These are phyloP conservation scores for Porpolomopsis calyptriformis DNA, from an alignment of 768 basidiomycete species.

Conservation along the genomic window DNA sequence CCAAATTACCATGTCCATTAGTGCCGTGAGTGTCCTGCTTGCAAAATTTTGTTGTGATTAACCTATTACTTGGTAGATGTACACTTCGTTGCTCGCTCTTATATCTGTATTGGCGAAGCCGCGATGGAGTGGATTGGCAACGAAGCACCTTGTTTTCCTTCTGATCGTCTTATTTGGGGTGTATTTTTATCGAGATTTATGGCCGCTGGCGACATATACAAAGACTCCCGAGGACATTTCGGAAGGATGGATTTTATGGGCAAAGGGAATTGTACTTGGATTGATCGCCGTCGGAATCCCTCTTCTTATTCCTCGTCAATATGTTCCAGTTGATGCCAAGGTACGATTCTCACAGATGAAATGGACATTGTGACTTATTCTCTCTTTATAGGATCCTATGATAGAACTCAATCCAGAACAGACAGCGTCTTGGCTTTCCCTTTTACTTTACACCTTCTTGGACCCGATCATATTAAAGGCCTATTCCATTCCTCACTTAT, in stretches of 20 bases:
- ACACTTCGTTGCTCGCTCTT: constrained; percentile 30
- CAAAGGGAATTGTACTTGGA: constrained; percentile 33
- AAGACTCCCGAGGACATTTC: constrained; percentile 32
- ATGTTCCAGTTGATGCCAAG: constrained; percentile 43
- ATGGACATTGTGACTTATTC: background rate
- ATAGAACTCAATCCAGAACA: constrained; percentile 37
- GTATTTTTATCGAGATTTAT: constrained; percentile 46
- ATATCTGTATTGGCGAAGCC: constrained; percentile 25
- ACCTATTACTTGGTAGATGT: constrained; percentile 28
- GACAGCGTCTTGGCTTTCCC: constrained; percentile 36
- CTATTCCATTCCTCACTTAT: constrained; percentile 35
- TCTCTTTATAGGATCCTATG: constrained; percentile 22
- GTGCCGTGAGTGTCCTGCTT: too few relatives aligned
- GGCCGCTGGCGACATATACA: constrained; percentile 43
- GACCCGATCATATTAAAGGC: constrained; percentile 41
- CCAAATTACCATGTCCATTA: constrained; percentile 22
- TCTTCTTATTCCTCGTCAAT: constrained; percentile 38
- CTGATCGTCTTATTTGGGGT: constrained; percentile 27
- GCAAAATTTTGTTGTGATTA: too few relatives aligned
- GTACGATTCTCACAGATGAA: constrained; percentile 18
- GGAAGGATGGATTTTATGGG: constrained; percentile 40
- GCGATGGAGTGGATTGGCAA: constrained; percentile 18
- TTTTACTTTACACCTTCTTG: constrained; percentile 41
- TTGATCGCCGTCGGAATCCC: constrained; percentile 39
- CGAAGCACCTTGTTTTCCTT: constrained; percentile 19